Evolutionary conservation across 305 asterid genomes (phyloP).

Genomic region (Fraxinus dipetala): DNA sequence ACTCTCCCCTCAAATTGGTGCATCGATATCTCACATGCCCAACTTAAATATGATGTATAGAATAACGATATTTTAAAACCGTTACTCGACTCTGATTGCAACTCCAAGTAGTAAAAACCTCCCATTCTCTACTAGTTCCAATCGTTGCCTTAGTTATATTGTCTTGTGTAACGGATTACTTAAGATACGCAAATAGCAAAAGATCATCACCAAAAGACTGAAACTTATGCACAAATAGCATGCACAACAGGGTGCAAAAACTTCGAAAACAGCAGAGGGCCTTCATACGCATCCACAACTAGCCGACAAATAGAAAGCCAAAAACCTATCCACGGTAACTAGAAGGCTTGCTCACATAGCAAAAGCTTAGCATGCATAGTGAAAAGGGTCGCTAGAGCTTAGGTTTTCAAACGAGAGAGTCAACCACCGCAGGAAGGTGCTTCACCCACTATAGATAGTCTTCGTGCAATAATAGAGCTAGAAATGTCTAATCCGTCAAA

Average conservation of each 20-base stretch:
- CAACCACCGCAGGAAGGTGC: not conserved
- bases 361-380: not conserved
- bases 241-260: not conserved
- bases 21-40: not conserved
- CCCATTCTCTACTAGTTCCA: not conserved
- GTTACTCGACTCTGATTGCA: not conserved
- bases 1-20: not conserved
- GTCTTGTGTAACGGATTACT: not conserved
- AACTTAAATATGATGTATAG: not conserved
- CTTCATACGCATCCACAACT: not conserved
- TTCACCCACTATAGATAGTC: not conserved
- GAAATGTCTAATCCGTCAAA: not conserved
- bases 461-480: not conserved
- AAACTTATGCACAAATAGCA: not conserved
- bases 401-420: not conserved
- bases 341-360: not conserved
- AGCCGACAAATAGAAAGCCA: not conserved
- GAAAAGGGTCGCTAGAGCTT: not conserved
- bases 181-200: not conserved
- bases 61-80: not conserved
- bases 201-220: not conserved
- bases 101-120: not conserved
- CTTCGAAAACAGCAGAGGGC: not conserved
- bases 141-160: not conserved
- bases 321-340: not conserved